Evolutionary conservation across 768 basidiomycete genomes (phyloP).

Genomic region (Asterophora lycoperdoides): DNA sequence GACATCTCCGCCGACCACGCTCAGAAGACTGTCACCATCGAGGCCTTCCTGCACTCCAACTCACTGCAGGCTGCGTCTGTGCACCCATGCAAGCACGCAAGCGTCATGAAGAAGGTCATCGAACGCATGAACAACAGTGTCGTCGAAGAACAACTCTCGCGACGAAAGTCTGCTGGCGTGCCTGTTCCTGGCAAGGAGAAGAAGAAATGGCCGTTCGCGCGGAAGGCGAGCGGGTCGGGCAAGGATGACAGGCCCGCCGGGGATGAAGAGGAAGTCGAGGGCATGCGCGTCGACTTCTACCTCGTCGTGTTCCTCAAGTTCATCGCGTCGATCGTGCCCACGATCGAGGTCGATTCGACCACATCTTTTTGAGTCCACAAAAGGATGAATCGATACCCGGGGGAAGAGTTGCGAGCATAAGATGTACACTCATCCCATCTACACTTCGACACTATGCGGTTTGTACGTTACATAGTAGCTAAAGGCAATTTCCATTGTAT

Average conservation of each 20-base stretch:
- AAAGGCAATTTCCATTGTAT: background rate
- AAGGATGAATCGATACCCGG: background rate
- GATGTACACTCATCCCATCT: background rate
- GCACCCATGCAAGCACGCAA: conserved; percentile 97
- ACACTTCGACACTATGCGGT: background rate
- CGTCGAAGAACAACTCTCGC: conserved; percentile 74
- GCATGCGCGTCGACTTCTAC: conserved; percentile 97
- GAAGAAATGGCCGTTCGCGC: conserved; percentile 84
- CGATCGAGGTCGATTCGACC: conserved; percentile 95
- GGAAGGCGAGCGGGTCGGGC: conserved; percentile 59
- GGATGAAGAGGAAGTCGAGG: conserved; percentile 74
- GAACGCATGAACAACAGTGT: conserved; percentile 95
- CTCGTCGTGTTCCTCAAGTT: conserved; percentile 99
- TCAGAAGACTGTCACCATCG: conserved; percentile 97
- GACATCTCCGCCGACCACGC: conserved; percentile 97
- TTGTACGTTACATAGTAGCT: background rate
- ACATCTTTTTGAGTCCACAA: conserved; percentile 52
- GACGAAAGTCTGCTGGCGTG: conserved; percentile 42
- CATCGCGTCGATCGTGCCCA: conserved; percentile 97
- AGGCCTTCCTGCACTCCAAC: conserved; percentile 91
- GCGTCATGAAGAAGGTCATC: conserved; percentile 99
- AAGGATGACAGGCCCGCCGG: conserved; percentile 49
- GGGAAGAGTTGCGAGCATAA: no score
- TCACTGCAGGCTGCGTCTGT: conserved; percentile 88
- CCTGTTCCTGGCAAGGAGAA: conserved; percentile 47